A percentile compares a stretch with the other conserved stretches of the same genome.
phyloP scores from a whole-genome alignment of 805 yeast species.

The Spathaspora arborariae region DNA sequence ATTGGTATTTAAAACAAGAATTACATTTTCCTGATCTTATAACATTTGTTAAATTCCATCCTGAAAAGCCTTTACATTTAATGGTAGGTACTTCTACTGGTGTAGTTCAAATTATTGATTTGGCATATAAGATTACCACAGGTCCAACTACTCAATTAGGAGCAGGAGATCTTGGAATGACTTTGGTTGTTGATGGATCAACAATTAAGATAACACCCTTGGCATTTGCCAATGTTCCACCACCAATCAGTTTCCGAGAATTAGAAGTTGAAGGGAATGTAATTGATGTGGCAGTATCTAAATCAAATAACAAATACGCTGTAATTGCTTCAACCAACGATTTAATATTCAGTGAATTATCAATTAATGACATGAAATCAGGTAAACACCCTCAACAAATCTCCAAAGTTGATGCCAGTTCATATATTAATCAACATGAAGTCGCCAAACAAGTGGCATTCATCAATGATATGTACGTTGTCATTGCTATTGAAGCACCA shows the following conservation, averaged over 20 bases:
- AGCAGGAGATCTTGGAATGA: constrained; percentile 67
- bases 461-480: constrained; percentile 47
- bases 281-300: constrained; percentile 60
- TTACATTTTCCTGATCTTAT: constrained; percentile 35
- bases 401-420: constrained; percentile 25
- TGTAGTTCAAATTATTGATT: constrained; percentile 60
- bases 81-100: constrained; percentile 53
- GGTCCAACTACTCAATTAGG: constrained; percentile 73
- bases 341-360: constrained; percentile 38
- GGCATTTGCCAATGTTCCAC: constrained; percentile 85
- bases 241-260: constrained; percentile 80
- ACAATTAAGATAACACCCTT: constrained; percentile 76
- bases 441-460: constrained; percentile 63
- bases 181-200: constrained; percentile 75
- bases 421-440: constrained; percentile 41
- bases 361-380: constrained; percentile 44
- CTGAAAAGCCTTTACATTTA: constrained; percentile 77
- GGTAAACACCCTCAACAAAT: constrained; percentile 45
- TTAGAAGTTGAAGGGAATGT: constrained; percentile 51
- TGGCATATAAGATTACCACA: constrained; percentile 55
- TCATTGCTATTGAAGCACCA: constrained; percentile 56
- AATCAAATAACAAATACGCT: constrained; percentile 56
- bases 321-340: constrained; percentile 45
- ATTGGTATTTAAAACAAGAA: constrained; percentile 92
- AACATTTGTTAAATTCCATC: constrained; percentile 69